Evolutionary conservation across 2,329 filamentous ascomycete genomes (phyloP).

Genomic region (Emergomyces orientalis): DNA sequence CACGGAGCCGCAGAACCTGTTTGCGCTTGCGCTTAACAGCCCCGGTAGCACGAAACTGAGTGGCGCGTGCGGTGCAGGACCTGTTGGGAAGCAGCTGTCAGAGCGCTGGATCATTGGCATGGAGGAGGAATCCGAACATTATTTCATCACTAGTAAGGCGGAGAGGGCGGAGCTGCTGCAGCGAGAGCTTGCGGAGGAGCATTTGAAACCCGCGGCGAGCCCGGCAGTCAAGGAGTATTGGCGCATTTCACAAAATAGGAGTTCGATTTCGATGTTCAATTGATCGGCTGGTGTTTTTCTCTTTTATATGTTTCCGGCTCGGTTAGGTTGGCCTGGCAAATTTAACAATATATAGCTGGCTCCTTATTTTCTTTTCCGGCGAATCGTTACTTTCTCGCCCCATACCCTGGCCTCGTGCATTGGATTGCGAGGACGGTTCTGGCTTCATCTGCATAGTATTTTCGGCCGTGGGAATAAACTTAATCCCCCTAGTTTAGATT

Average conservation of each 20-base stretch:
- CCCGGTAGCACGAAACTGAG: constrained; percentile 44
- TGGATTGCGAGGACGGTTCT: neutral
- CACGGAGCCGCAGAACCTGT: constrained; percentile 67
- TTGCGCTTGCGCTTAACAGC: constrained; percentile 60
- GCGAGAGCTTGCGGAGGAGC: constrained; percentile 13
- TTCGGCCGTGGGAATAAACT: neutral
- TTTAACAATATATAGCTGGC: neutral
- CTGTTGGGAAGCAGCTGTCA: constrained; percentile 41
- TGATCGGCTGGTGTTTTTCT: constrained; percentile 9
- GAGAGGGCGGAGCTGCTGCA: constrained; percentile 15
- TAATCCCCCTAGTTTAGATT: neutral
- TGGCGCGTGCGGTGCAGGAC: constrained; percentile 50
- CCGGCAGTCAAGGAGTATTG: constrained; percentile 30
- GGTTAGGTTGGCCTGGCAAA: neutral
- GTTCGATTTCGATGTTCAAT: constrained; percentile 23
- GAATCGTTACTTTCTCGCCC: neutral
- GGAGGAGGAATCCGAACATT: constrained; percentile 43
- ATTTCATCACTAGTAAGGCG: constrained; percentile 38
- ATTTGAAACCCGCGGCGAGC: constrained; percentile 14
- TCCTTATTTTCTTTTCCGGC: neutral
- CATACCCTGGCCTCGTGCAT: neutral
- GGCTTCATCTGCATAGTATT: neutral
- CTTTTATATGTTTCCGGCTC: neutral
- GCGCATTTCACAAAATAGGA: constrained; percentile 22
- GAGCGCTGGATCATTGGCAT: constrained; percentile 38